phyloP scores from a whole-genome alignment of 2,329 filamentous ascomycete genomes.

The Aspergillus transmontanensis region DNA sequence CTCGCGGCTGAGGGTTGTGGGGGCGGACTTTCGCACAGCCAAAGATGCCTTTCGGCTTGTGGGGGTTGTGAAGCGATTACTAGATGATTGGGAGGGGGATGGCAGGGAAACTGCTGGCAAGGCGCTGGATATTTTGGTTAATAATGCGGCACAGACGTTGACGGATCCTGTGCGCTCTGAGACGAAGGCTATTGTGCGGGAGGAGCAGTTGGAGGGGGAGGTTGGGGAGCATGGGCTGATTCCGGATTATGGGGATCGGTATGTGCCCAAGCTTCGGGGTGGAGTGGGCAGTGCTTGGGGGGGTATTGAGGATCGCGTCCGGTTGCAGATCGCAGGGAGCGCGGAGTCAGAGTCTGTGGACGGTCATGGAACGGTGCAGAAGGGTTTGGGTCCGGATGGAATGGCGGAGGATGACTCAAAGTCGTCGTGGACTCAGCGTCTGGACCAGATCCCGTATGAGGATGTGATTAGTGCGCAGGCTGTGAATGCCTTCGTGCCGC shows the following conservation, averaged over 20 bases:
- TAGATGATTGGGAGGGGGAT: constrained; percentile 22
- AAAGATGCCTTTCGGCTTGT: constrained; percentile 36
- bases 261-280: background rate
- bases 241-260: background rate
- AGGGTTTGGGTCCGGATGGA: constrained; percentile 14
- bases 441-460: constrained; percentile 43
- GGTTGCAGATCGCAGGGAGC: background rate
- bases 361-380: constrained; percentile 3
- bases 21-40: constrained; percentile 38
- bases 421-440: constrained; percentile 39
- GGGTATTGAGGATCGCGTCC: constrained; percentile 1
- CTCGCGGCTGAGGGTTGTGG: constrained; percentile 30
- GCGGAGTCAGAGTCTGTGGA: background rate
- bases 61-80: constrained; percentile 20
- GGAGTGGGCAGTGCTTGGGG: background rate
- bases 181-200: constrained; percentile 28
- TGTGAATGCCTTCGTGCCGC: constrained; percentile 42
- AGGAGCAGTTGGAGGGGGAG: constrained; percentile 9
- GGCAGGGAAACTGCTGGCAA: background rate
- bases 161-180: constrained; percentile 38
- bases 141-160: constrained; percentile 44
- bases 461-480: constrained; percentile 42
- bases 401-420: constrained; percentile 11
- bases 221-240: background rate
- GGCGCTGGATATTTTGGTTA: constrained; percentile 39